Conservation (phyloP, 2,329 filamentous ascomycete genomes). For the Monilinia fructicola region DNA sequence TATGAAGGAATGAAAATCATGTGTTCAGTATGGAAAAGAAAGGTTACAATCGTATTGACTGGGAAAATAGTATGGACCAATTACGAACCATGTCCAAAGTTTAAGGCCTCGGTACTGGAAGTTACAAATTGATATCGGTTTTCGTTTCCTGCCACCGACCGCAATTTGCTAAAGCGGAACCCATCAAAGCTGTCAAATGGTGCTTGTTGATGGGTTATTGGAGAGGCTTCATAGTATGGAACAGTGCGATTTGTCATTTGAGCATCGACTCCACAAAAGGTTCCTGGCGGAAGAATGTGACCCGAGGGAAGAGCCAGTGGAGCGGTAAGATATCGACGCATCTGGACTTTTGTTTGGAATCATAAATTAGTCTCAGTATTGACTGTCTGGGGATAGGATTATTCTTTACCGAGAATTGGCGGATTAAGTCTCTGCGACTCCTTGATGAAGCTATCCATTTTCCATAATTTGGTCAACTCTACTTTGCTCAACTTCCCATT, state of each 20-base stretch:
- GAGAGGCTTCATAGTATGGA: conserved; percentile 22
- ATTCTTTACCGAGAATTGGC: conserved; percentile 26
- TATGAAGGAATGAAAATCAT: no score
- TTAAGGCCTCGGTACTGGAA: conserved; percentile 40
- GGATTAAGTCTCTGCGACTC: conserved; percentile 18
- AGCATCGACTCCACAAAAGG: conserved; percentile 8
- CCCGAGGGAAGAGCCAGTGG: conserved; percentile 39
- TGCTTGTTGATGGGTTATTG: conserved; percentile 5
- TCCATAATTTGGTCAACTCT: conserved; percentile 17
- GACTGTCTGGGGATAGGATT: background rate
- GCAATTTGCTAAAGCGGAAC: conserved; percentile 34
- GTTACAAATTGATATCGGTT: conserved; percentile 42
- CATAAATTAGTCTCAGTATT: background rate
- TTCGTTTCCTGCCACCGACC: conserved; percentile 32
- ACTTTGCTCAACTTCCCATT: conserved; percentile 16
- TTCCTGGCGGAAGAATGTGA: conserved; percentile 38
- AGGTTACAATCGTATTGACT: no score
- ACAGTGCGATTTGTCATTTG: conserved; percentile 19
- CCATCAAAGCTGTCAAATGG: conserved; percentile 32
- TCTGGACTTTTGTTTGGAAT: conserved; percentile 5
- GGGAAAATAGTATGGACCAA: no score
- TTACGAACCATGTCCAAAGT: conserved; percentile 44
- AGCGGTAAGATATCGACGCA: conserved; percentile 26
- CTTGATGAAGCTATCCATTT: conserved; percentile 24
- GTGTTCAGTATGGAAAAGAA: no score